Base-by-base conservation (phyloP, 805 yeast species). In the Nematodospora valgi region DNA sequence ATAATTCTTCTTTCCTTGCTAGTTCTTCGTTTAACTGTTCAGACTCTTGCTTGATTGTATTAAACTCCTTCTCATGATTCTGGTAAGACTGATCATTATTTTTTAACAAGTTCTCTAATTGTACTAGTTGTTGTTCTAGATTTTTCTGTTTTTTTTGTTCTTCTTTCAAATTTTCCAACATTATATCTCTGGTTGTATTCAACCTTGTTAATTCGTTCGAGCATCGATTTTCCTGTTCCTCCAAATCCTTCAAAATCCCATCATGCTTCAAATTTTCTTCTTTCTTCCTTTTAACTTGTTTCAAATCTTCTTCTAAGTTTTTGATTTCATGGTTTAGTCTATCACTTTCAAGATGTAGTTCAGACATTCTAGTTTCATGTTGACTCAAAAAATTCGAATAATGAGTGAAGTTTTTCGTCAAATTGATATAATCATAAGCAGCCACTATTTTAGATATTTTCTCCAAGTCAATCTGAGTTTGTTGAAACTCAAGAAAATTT, bases 401-500 rank as follows among this genome's bases (percentile, higher is more conserved):
- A 23, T 71, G 57, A 26, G 62, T 55, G 37, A 66, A 71, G 37
- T 61, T 68, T 13, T 54, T 52, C 5, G 69, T 62, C 40, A 66
- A 62, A 12, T 51, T 48, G 22, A 68, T 53, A 52, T 76, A 89
- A 48, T 84, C 88, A 53, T 83, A 83, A 6, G 95, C 89, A 32
- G 81, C 80, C 2, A 87, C 84, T 1, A 86, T 72, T 46, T 84
- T 72, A 12, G 83, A 70, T 22, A 84, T 60, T 27, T 81, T 79
- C 56, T 91, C 97, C 40, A 86, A 64, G 48, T 86, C 88, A 5
- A 85, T 69, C 48, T 85, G 93, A 8, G 84, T 76, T 38, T 84
- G 87, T 61, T 91, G 97, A 56, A 74, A 89, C 51, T 91, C 97
- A 23, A 88, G 58, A 50, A 83, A 89, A 18, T 78, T 68, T 49